Evolutionary conservation across 805 yeast species (phyloP).

Genomic region (Candida ortonii): DNA sequence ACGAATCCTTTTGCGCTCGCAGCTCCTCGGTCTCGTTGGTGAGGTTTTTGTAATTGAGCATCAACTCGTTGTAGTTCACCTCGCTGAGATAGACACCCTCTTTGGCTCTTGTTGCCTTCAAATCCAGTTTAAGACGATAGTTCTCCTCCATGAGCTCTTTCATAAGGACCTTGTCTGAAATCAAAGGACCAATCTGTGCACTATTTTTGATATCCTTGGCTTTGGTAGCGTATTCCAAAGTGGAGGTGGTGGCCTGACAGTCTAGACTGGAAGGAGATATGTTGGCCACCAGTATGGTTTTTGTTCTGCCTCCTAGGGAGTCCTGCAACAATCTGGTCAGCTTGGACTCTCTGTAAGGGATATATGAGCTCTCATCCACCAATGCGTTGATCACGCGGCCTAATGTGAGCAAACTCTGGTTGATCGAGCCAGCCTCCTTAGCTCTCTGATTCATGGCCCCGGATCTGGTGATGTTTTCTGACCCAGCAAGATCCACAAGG

Average conservation of each 20-base stretch:
- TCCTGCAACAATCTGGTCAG: constrained; percentile 73
- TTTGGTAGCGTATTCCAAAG: constrained; percentile 54
- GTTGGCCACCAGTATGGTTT: constrained; percentile 85
- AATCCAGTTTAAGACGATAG: constrained; percentile 46
- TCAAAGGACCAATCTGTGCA: constrained; percentile 46
- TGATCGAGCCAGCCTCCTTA: constrained; percentile 90
- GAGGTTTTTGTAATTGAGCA: constrained; percentile 46
- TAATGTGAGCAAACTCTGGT: constrained; percentile 79
- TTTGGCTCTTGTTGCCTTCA: constrained; percentile 57
- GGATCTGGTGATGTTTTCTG: constrained; percentile 82
- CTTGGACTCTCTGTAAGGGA: constrained; percentile 78
- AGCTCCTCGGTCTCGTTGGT: constrained; percentile 50
- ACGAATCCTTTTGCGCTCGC: constrained; percentile 38
- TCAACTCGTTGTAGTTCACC: constrained; percentile 52
- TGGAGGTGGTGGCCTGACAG: constrained; percentile 49
- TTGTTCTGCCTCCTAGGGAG: constrained; percentile 82
- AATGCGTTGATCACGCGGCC: constrained; percentile 84
- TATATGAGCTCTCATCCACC: constrained; percentile 61
- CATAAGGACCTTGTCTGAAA: constrained; percentile 43
- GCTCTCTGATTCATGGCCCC: constrained; percentile 88
- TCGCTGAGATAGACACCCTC: constrained; percentile 67
- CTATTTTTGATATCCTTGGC: constrained; percentile 52
- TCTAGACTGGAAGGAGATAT: constrained; percentile 61
- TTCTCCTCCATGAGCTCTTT: constrained; percentile 47
- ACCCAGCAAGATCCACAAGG: constrained; percentile 91